Base-by-base conservation (phyloP, 2,329 filamentous ascomycete genomes). In the Falciphora oryzae region DNA sequence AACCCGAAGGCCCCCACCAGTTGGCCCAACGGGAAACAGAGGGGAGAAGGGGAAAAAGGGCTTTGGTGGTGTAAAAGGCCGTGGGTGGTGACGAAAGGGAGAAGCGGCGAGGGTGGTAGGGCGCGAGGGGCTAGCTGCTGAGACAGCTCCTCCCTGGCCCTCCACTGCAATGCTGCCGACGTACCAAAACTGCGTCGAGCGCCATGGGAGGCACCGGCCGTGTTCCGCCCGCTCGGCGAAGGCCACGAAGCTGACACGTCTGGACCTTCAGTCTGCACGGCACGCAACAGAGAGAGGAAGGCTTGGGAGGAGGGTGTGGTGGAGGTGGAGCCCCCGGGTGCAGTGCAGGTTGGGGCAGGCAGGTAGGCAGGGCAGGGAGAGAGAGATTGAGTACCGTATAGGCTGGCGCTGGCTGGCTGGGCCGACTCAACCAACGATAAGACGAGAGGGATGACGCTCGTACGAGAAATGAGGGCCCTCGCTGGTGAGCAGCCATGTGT, bases 1-100 rank as follows among this genome's bases (percentile, higher is more conserved):
- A 44, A 58, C 53, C 44, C 65, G 38, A 63, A 65, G 58, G 29
- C 28, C 58, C 58, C 29, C 58, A 18, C 13, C 44, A 58, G n/a
- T 18, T 56, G 14, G 38, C 28, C 61, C 16, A 53, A 57, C n/a
- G 29, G 44, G 44, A 62, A 62, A 14, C 14, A 4, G 25, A 31
- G 57, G 25, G 8, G 16, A 32, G 28, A 56, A 62, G 25, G 50
- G 13, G 38, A n/a, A 62, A 56, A 62, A 14, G 57, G 27, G n/a
- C n/a, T 18, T 14, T 27, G 57, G 57, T 28, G 57, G n/a, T 28
- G 57, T 28, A 27, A 3, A 31, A 16, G 25, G 14, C 27, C 25
- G 25, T 28, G 25, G 57, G 57, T 58, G 57, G 57, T 58, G 57
- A 60, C 28, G 58, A 35, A 60, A 35, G 58, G 22, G 58, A 60